These are phyloP conservation scores for Blechomonas ayalai DNA, from an alignment of 208 protist species.

Conservation along the genomic window DNA sequence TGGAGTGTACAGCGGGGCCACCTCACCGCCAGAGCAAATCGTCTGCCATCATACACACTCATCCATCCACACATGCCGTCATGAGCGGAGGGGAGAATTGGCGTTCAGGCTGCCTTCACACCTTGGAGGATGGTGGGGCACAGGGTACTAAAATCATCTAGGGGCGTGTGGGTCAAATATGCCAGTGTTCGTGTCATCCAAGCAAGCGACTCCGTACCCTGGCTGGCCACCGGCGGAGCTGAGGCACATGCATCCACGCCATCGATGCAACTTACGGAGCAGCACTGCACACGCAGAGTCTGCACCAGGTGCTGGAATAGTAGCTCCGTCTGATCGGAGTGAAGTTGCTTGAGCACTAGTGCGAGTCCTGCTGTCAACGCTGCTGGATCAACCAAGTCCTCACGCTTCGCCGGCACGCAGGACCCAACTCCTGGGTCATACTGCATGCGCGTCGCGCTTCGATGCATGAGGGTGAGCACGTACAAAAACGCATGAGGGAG, in stretches of 20 bases:
- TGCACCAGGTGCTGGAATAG: slow-evolving; percentile 87
- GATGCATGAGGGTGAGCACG: slow-evolving; percentile 67
- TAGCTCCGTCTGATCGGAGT: slow-evolving; percentile 61
- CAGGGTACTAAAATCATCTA: slow-evolving; percentile 13
- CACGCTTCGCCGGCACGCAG: slow-evolving; percentile 34
- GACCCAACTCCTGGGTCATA: slow-evolving; percentile 52
- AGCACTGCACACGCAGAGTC: slow-evolving; percentile 50
- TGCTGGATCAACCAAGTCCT: slow-evolving; percentile 70
- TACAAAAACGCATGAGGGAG: slow-evolving; percentile 73
- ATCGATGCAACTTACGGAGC: too few species aligned
- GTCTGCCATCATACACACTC: too few species aligned
- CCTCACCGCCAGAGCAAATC: too few species aligned
- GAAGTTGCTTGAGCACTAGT: slow-evolving; percentile 92
- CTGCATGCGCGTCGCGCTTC: slow-evolving; percentile 35
- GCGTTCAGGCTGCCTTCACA: too few species aligned
- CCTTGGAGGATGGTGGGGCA: slow-evolving; percentile 11
- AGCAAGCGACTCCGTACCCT: slow-evolving; percentile 26
- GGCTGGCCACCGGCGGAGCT: too few species aligned
- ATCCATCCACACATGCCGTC: too few species aligned
- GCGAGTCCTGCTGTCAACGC: slow-evolving; percentile 86
- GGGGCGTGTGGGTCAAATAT: slow-evolving; percentile 5
- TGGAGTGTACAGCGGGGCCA: too few species aligned
- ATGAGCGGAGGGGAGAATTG: too few species aligned
- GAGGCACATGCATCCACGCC: too few species aligned
- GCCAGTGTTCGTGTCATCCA: slow-evolving; percentile 14